Evolutionary conservation across 140 eudicot genomes (phyloP).

Genomic region (Erigeron philadelphicus): DNA sequence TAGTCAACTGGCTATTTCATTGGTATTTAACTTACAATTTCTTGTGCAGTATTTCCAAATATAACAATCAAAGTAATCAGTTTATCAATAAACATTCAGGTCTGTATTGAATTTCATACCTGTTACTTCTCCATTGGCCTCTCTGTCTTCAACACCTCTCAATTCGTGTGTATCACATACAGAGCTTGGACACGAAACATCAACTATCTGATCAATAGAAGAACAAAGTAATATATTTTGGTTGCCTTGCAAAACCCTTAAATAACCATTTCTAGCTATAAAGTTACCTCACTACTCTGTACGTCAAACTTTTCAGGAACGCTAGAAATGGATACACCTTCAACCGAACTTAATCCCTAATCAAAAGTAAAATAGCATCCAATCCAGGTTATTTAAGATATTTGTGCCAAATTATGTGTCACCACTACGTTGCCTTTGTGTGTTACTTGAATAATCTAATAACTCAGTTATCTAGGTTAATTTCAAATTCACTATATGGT

Average conservation of each 20-base stretch:
- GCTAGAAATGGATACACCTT: neutral
- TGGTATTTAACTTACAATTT: no score
- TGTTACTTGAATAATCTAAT: no score
- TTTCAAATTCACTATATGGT: no score
- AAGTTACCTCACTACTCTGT: constrained; percentile 9
- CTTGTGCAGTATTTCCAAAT: no score
- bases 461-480: no score
- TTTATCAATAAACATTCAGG: neutral
- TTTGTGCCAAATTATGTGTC: no score
- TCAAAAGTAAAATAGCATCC: constrained; percentile 7
- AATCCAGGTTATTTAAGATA: no score
- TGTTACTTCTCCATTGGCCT: constrained; percentile 19
- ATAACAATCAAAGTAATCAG: neutral
- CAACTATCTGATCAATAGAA: constrained; percentile 20
- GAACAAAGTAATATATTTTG: neutral
- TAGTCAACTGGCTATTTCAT: no score
- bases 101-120: constrained; percentile 18
- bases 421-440: no score
- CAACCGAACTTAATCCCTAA: constrained; percentile 18
- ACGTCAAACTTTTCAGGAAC: constrained; percentile 8
- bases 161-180: constrained; percentile 20
- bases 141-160: constrained; percentile 24
- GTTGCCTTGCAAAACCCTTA: neutral
- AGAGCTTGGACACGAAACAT: constrained; percentile 9
- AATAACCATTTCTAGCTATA: neutral